phyloP scores from a whole-genome alignment of 768 basidiomycete species.

The Naematelia aurantialba region DNA sequence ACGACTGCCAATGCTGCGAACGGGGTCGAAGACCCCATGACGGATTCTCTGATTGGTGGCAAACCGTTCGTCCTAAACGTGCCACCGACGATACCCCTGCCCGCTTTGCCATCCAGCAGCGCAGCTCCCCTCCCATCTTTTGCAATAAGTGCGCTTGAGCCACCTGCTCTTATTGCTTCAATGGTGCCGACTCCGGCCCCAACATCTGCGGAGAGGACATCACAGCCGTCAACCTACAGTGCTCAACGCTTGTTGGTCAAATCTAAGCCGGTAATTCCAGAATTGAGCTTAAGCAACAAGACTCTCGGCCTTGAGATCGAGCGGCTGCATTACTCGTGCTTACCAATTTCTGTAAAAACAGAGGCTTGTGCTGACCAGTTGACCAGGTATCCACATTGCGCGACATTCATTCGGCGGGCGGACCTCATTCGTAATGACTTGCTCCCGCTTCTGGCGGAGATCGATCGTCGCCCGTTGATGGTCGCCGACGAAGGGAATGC shows the following conservation, averaged over 20 bases:
- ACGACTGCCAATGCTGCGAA: background rate
- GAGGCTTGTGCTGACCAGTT: background rate
- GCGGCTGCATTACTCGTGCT: constrained; percentile 20
- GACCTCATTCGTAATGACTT: constrained; percentile 45
- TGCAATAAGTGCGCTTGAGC: background rate
- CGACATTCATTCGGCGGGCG: constrained; percentile 43
- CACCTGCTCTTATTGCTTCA: constrained; percentile 1
- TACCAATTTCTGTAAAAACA: background rate
- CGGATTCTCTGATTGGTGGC: background rate
- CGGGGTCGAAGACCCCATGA: background rate
- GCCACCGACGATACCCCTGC: constrained; percentile 33
- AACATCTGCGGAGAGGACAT: background rate
- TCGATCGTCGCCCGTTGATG: constrained; percentile 45
- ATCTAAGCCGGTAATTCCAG: constrained; percentile 20
- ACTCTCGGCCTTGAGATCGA: constrained; percentile 23
- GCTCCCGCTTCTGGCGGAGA: constrained; percentile 45
- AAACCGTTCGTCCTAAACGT: constrained; percentile 17
- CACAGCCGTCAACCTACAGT: constrained; percentile 74
- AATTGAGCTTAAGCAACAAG: constrained; percentile 11
- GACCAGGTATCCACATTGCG: constrained; percentile 5
- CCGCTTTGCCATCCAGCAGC: constrained; percentile 17
- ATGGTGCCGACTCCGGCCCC: background rate
- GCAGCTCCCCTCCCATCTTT: constrained; percentile 5
- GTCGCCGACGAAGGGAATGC: constrained; percentile 23
- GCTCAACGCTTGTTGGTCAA: constrained; percentile 67